Base-by-base conservation (phyloP, 371 early-diverging fungal species). In the Rhizopus arrhizus region DNA sequence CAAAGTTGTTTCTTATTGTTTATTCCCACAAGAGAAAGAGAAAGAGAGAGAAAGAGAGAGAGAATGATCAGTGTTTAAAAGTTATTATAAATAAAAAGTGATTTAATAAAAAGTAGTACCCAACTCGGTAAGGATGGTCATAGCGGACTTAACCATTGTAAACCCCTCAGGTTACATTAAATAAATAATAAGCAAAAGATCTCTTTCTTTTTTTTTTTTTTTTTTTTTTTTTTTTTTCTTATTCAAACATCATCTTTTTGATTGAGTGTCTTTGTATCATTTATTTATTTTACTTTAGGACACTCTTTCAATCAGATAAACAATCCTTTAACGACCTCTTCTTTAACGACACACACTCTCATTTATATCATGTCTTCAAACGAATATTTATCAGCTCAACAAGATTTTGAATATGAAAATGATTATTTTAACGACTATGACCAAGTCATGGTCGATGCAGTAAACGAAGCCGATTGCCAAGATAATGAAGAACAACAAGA, bases 391-490 rank as follows among this genome's bases (percentile, higher is more conserved):
- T 38, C 61, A 40, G 13, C 29, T 40, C 46, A 57, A 48, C 22
- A 22, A 22, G 66, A 66, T 29, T 57, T 56, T 28, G 49, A 50
- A 49, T 56, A 53, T 29, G 73, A 76, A 33, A 13, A 57, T 35
- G 46, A 41, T 36, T 70, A 73, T 48, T 69, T 73, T 59, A 59
- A 63, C 40, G 65, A 69, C 10, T 73, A 76, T 53, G 74, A 73
- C 43, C 69, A 58, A 41, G 65, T 65, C 16, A 70, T 73, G 65
- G 62, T 57, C n/a, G 59, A 66, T 32, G 66, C 61, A 47, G 62
- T 64, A 28, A 51, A 65, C 16, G 57, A 61, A 45, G 66, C 73
- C 15, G 70, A 70, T 59, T 68, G 68, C n/a, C 38, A 56, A 28
- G 33, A 48, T 15, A 42, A 58, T 34, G 33, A 62, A 56, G 59